Evolutionary conservation across 2,329 filamentous ascomycete genomes (phyloP), one percentile per base, ranked within the genome.

Genomic region (Capronia epimyces): DNA sequence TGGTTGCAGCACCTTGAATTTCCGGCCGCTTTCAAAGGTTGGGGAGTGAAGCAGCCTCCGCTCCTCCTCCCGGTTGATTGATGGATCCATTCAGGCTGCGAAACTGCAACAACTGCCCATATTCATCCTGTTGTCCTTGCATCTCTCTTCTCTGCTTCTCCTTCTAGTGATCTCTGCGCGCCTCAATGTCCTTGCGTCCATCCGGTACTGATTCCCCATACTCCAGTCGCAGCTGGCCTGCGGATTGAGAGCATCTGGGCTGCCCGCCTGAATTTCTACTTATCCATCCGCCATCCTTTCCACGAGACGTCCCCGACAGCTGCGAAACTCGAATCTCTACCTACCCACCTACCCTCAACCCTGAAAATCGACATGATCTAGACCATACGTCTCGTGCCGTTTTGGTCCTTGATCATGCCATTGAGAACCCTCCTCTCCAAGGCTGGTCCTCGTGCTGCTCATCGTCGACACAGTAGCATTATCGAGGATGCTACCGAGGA

Each of bases 391-490:
- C 9, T 13, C 20, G 7, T 32, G 7, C 25, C 36, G 25, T 39
- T 25, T 27, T 13, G 9, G 32, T 16, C 39, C 27, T 22, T n/a
- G 27, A 42, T 36, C 31, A 57, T 57, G 55, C 45, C 55, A n/a
- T 46, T 57, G 42, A 46, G 49, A 34, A 53, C 52, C 37, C 46
- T 57, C 10, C 45, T 57, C 16, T 50, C 55, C 22, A 47, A 43
- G 27, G 44, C 55, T 39, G 45, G 45, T n/a, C 41, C 48, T 15
- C 49, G 46, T 41, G 18, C 42, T 27, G 15, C 45, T 39, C 55
- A 55, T 40, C 52, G 51, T 8, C 46, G 55, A 45, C 55, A 55
- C 25, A 50, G 55, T 39, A 57, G 49, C 40, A 52, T 52, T 32
- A 25, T 55, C 27, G 52, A 55, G 34, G 50, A 53, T 51, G 36